These are phyloP conservation scores for Papiliotrema fonsecae DNA, from an alignment of 1,284 basidiomycete genomes.

Conservation along the genomic window DNA sequence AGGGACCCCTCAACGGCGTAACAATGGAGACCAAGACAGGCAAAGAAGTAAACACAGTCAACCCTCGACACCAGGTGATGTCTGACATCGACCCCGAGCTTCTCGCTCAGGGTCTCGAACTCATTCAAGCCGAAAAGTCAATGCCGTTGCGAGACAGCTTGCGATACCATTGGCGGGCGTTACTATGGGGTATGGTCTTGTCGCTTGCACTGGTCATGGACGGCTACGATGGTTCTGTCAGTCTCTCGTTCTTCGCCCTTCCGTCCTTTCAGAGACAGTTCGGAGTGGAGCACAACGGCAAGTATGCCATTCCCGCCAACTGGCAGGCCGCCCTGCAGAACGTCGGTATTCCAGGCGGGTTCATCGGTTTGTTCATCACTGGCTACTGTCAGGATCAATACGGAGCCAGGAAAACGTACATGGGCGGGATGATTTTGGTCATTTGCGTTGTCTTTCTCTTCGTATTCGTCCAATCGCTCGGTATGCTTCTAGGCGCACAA, in stretches of 20 bases:
- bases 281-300: not conserved
- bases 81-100: slow-evolving; percentile 10
- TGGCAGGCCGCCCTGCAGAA: slow-evolving; percentile 39
- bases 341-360: slow-evolving; percentile 26
- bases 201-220: slow-evolving; percentile 45
- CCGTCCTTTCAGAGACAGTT: not conserved
- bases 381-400: slow-evolving; percentile 35
- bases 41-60: no score
- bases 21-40: no score
- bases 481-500: slow-evolving; percentile 33
- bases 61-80: no score
- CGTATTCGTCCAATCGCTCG: slow-evolving; percentile 45
- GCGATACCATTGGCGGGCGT: slow-evolving; percentile 48
- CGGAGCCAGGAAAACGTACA: slow-evolving; percentile 39
- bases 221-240: slow-evolving; percentile 26
- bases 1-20: no score
- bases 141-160: slow-evolving; percentile 46
- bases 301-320: slow-evolving; percentile 18
- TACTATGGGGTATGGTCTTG: slow-evolving; percentile 47
- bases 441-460: slow-evolving; percentile 37
- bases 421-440: slow-evolving; percentile 33
- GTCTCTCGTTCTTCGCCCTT: slow-evolving; percentile 7
- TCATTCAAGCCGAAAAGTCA: slow-evolving; percentile 38
- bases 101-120: slow-evolving; percentile 5
- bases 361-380: slow-evolving; percentile 36